These are phyloP conservation scores for Davidsoniella australis DNA, from an alignment of 2,329 filamentous ascomycete genomes.

Conservation along the genomic window DNA sequence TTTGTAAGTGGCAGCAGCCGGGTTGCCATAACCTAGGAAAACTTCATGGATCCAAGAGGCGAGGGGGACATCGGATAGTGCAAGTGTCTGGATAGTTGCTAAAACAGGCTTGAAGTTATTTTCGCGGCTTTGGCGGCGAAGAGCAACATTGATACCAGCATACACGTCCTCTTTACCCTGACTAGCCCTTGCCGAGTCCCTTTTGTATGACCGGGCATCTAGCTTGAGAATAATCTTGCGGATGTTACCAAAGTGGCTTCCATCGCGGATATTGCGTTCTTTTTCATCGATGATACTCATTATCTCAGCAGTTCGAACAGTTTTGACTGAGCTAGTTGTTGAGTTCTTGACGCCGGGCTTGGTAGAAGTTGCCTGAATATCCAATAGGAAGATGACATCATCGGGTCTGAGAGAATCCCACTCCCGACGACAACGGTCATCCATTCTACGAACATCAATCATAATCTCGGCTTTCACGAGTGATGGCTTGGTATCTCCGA, in stretches of 20 bases:
- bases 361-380: slow-evolving; percentile 34
- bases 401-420: slow-evolving; percentile 80
- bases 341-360: slow-evolving; percentile 34
- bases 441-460: slow-evolving; percentile 66
- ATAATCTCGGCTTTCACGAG: slow-evolving; percentile 72
- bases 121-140: slow-evolving; percentile 69
- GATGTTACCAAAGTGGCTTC: slow-evolving; percentile 26
- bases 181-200: slow-evolving; percentile 50
- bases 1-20: slow-evolving; percentile 71
- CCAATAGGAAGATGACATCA: slow-evolving; percentile 77
- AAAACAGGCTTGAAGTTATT: slow-evolving; percentile 95
- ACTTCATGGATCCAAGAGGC: slow-evolving; percentile 92
- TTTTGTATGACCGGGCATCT: slow-evolving; percentile 60
- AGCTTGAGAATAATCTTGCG: slow-evolving; percentile 65
- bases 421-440: slow-evolving; percentile 58
- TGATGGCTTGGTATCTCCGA: slow-evolving; percentile 71
- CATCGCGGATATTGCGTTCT: slow-evolving; percentile 53
- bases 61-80: slow-evolving; percentile 68
- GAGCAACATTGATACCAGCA: slow-evolving; percentile 66
- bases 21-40: slow-evolving; percentile 93
- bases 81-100: slow-evolving; percentile 75
- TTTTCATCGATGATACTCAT: slow-evolving; percentile 76
- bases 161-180: slow-evolving; percentile 65
- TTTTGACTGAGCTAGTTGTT: slow-evolving; percentile 42
- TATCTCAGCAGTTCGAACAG: slow-evolving; percentile 69